These are phyloP conservation scores for Nothophoma quercina DNA, from an alignment of 2,329 filamentous ascomycete species.

Conservation along the genomic window DNA sequence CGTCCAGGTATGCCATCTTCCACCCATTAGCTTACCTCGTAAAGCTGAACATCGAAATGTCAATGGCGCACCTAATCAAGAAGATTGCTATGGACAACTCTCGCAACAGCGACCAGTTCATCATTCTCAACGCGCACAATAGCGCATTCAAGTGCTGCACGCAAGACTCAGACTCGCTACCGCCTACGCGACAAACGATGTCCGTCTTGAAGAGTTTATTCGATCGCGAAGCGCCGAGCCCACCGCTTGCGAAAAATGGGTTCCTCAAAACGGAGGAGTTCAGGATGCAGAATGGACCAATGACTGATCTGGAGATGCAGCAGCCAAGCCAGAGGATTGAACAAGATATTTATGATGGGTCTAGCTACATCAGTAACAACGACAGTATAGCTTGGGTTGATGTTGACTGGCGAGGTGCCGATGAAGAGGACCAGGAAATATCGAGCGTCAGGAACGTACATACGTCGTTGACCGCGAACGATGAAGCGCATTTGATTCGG, in stretches of 20 bases:
- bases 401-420: not conserved
- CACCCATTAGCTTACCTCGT: conserved; percentile 57
- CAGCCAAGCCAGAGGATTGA: not conserved
- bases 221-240: not conserved
- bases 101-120: conserved; percentile 3
- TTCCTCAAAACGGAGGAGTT: conserved; percentile 18
- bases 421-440: not conserved
- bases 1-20: conserved; percentile 54
- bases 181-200: conserved; percentile 8
- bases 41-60: conserved; percentile 53
- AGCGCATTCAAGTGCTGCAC: conserved; percentile 4
- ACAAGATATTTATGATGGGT: conserved; percentile 2
- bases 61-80: conserved; percentile 52
- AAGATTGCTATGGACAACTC: conserved; percentile 26
- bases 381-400: conserved; percentile 1
- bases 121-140: conserved; percentile 4
- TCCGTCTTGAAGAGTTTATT: conserved; percentile 21
- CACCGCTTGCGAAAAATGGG: not conserved
- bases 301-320: not conserved
- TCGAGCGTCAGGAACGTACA: not conserved
- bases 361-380: conserved; percentile 3
- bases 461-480: not conserved
- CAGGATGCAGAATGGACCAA: conserved; percentile 12
- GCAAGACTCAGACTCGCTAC: not conserved
- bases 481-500: not conserved